phyloP scores from a whole-genome alignment of 2,329 filamentous ascomycete species.

The Calcarisporium arbuscula region DNA sequence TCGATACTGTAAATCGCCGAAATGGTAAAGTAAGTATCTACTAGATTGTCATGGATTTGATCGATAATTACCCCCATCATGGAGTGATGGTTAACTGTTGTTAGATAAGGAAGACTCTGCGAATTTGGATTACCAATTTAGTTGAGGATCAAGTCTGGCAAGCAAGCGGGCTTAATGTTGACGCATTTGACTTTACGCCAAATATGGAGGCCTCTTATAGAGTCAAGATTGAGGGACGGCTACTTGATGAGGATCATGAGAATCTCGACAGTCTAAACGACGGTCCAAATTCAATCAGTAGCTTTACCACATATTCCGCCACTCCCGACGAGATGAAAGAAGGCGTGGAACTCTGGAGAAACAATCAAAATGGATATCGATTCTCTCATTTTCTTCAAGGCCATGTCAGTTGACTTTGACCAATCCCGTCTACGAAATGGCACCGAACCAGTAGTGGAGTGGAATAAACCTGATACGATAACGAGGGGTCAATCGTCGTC shows the following conservation, averaged over 20 bases:
- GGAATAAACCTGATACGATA: constrained; percentile 71
- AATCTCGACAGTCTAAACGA: constrained; percentile 50
- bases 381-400: constrained; percentile 78
- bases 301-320: constrained; percentile 37
- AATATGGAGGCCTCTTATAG: constrained; percentile 74
- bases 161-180: constrained; percentile 57
- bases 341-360: constrained; percentile 16
- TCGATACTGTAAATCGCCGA: constrained; percentile 63
- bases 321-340: constrained; percentile 21
- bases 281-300: neutral
- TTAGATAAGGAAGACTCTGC: constrained; percentile 73
- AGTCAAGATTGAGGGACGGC: constrained; percentile 84
- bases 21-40: no score
- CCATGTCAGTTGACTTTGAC: constrained; percentile 70
- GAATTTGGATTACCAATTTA: constrained; percentile 93
- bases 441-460: constrained; percentile 62
- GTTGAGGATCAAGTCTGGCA: constrained; percentile 95
- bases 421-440: constrained; percentile 50
- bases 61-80: neutral
- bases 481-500: constrained; percentile 40
- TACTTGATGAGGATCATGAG: constrained; percentile 65
- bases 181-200: constrained; percentile 76
- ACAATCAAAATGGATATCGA: constrained; percentile 41
- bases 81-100: neutral
- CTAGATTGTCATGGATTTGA: no score